Evolutionary conservation across 176 grass and related monocot species (phyloP).

Genomic region (Poa pratensis): DNA sequence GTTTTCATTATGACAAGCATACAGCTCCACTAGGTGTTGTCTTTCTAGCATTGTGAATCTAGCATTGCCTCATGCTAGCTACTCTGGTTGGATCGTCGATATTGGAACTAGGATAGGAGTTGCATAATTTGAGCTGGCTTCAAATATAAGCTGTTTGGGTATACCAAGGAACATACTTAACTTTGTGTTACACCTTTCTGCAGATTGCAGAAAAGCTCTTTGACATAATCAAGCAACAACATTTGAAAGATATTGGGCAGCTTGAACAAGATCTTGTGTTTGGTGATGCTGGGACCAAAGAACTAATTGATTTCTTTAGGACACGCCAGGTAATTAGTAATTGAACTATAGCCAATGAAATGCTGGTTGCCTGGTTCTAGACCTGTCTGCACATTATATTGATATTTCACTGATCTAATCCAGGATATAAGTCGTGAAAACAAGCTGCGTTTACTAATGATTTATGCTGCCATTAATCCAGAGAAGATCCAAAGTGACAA

Average conservation of each 20-base stretch:
- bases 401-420: conserved; percentile 39
- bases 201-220: conserved; percentile 86
- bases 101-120: conserved; percentile 6
- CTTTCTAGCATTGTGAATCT: not conserved
- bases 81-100: not conserved
- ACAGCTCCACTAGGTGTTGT: not conserved
- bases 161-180: conserved; percentile 20
- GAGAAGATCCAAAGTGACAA: conserved; percentile 83
- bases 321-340: conserved; percentile 54
- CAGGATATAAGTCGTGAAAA: conserved; percentile 74
- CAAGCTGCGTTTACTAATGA: conserved; percentile 76
- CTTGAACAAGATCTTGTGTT: conserved; percentile 85
- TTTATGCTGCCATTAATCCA: conserved; percentile 68
- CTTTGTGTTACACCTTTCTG: conserved; percentile 40
- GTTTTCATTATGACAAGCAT: not conserved
- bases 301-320: conserved; percentile 81
- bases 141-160: not conserved
- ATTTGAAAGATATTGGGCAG: conserved; percentile 73
- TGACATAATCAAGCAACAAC: conserved; percentile 67
- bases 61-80: conserved; percentile 17
- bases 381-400: conserved; percentile 7
- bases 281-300: conserved; percentile 81
- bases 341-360: conserved; percentile 34
- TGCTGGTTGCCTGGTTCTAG: not conserved
- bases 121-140: conserved; percentile 9